Percentiles rank a stretch among this genome's conserved stretches.
Conservation (phyloP, 1,284 basidiomycete species). For the Cutaneotrichosporon cyanovorans region DNA sequence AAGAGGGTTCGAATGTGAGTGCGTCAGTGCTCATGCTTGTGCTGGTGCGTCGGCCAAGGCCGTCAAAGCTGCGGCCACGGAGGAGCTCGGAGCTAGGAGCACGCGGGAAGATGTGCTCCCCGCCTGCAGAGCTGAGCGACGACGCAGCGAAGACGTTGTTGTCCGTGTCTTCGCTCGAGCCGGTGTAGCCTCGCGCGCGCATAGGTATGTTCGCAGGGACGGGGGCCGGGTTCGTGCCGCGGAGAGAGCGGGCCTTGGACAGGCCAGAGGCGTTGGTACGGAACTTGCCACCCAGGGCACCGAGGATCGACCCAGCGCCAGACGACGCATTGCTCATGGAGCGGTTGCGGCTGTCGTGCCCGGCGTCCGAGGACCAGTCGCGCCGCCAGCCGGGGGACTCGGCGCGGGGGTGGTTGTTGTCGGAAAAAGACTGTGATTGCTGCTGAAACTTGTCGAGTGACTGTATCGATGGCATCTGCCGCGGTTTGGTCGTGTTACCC, state of each 20-base stretch:
- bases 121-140: conserved; percentile 24
- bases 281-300: conserved; percentile 8
- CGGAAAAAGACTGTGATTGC: no score
- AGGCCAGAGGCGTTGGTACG: conserved; percentile 3
- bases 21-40: conserved; percentile 23
- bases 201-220: not conserved
- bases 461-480: conserved; percentile 12
- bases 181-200: conserved; percentile 11
- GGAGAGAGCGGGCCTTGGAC: conserved; percentile 7
- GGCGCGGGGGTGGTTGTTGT: conserved; percentile 8
- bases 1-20: conserved; percentile 28
- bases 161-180: conserved; percentile 30
- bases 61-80: conserved; percentile 27
- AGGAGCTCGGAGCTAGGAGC: conserved; percentile 12
- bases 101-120: conserved; percentile 12
- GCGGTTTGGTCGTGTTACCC: conserved; percentile 7
- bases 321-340: conserved; percentile 10
- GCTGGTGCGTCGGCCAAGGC: conserved; percentile 14
- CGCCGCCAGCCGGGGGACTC: conserved; percentile 3
- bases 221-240: not conserved
- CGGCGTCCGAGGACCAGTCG: conserved; percentile 13
- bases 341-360: conserved; percentile 8
- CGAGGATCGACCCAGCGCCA: conserved; percentile 11
- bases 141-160: conserved; percentile 19
- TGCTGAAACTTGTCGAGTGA: conserved; percentile 14